Percentiles rank a stretch among this genome's conserved stretches.
phyloP scores from a whole-genome alignment of 2,329 filamentous ascomycete species.

The Pseudogymnoascus sp. region DNA sequence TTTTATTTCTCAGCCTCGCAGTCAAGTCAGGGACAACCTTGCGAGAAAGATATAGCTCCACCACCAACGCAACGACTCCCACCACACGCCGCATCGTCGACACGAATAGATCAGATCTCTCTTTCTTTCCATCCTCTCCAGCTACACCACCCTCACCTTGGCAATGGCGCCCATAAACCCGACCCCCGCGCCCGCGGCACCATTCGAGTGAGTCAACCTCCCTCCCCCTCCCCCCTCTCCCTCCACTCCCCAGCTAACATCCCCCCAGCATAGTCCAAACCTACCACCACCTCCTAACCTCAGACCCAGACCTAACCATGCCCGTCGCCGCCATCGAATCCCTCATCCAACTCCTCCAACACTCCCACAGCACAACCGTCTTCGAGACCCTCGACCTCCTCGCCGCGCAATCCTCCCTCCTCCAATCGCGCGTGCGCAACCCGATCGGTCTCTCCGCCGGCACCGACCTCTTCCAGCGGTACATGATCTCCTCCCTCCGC shows the following conservation, averaged over 20 bases:
- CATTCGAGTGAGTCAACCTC: neutral
- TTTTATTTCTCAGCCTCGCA: conserved; percentile 8
- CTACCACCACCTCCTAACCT: conserved; percentile 53
- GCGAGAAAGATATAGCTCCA: neutral
- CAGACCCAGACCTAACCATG: conserved; percentile 83
- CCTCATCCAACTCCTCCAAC: conserved; percentile 75
- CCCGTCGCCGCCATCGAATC: conserved; percentile 91
- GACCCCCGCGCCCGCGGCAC: neutral
- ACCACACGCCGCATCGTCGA: neutral
- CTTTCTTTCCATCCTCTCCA: neutral
- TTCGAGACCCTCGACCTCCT: conserved; percentile 89
- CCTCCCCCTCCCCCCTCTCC: neutral
- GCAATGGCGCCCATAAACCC: neutral
- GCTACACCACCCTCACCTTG: neutral
- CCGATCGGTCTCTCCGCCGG: conserved; percentile 87
- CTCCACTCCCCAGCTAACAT: neutral
- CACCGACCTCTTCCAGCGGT: conserved; percentile 91
- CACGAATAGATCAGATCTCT: neutral
- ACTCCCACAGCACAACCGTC: conserved; percentile 74
- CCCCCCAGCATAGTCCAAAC: conserved; percentile 46
- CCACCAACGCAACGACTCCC: neutral
- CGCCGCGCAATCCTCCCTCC: conserved; percentile 62
- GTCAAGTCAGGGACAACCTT: neutral
- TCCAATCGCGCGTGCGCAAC: conserved; percentile 75
- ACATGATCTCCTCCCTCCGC: conserved; percentile 65